These are phyloP conservation scores for Pilobolus umbonatus DNA, from an alignment of 192 early-diverging fungal genomes.

Conservation along the genomic window DNA sequence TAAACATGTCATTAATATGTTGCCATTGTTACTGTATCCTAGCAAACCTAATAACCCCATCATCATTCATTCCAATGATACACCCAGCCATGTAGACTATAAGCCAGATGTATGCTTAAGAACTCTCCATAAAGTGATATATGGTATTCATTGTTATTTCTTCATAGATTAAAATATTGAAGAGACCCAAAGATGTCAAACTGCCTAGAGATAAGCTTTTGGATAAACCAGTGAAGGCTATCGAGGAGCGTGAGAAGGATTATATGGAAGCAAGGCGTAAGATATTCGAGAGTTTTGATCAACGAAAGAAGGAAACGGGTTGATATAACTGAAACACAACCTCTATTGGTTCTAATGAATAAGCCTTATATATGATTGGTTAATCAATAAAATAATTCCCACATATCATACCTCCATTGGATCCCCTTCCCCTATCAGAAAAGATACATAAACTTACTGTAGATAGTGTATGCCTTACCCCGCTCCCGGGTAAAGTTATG, in stretches of 20 bases:
- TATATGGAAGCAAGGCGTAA: constrained; percentile 17
- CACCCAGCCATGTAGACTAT: constrained; percentile 2
- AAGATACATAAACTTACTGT: too few species aligned
- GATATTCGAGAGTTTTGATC: constrained; percentile 12
- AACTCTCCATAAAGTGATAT: too few species aligned
- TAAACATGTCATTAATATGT: background rate
- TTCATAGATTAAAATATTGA: constrained; percentile 18
- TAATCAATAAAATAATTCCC: too few species aligned
- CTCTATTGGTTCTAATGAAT: too few species aligned
- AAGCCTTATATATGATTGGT: too few species aligned
- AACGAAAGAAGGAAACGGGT: too few species aligned
- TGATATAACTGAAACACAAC: too few species aligned
- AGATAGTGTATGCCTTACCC: too few species aligned
- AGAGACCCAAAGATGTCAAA: constrained; percentile 11
- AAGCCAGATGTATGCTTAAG: background rate
- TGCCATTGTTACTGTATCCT: background rate
- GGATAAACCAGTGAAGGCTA: constrained; percentile 4
- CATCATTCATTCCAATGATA: background rate
- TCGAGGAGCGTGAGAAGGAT: constrained; percentile 13
- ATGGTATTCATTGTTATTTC: too few species aligned
- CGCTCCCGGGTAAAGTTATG: too few species aligned
- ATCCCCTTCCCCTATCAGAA: too few species aligned
- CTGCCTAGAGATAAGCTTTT: background rate
- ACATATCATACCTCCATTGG: too few species aligned
- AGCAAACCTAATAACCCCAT: background rate